Base-by-base conservation (phyloP, 352 stramenopile species). In the Aphanomyces euteiches region DNA sequence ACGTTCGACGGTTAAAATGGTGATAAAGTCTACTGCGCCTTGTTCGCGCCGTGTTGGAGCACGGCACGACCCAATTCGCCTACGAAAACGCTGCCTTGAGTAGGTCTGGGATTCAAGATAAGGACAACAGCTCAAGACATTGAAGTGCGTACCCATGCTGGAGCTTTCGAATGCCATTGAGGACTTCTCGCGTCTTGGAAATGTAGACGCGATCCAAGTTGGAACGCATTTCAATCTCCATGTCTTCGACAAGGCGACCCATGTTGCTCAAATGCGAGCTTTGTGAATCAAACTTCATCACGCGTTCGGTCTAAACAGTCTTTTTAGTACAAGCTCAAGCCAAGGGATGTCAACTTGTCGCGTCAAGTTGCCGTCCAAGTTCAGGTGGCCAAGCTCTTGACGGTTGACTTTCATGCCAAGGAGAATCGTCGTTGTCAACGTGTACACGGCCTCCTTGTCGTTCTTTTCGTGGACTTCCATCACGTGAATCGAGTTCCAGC, bases 401-500 rank as follows among this genome's bases (percentile, higher is more conserved):
- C 89, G 90, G 63, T 92, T 90, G 40, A 96, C 87, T 69, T 95
- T 87, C 89, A 98, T 96, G 39, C 78, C 80, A 3, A 98, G 74
- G 59, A 98, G 79, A 47, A 98, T 88, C 0, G 93, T 98, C 21
- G 93, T 97, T 40, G 92, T 98, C 38, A 98, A 77, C 47, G 90
- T 92, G 75, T 98, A 98, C 17, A 76, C 87, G n/a, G 88, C 90
- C 45, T 82, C 85, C 63, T 85, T 88, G 6, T 73, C 73, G 39
- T 79, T 78, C 38, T 78, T 72, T 66, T 93, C 86, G 66, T 90
- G 82, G 34, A 97, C 92, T 76, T 98, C 92, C 34, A 98, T 83
- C 19, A 98, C 88, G 78, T 98, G 93, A 67, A 98, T 98, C 21
- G 89, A 96, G 77, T 98, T 97, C 95, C 95, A 98, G 19, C 79